These are phyloP conservation scores for Termitomyces sp. DNA, from an alignment of 768 basidiomycete species.

Conservation along the genomic window DNA sequence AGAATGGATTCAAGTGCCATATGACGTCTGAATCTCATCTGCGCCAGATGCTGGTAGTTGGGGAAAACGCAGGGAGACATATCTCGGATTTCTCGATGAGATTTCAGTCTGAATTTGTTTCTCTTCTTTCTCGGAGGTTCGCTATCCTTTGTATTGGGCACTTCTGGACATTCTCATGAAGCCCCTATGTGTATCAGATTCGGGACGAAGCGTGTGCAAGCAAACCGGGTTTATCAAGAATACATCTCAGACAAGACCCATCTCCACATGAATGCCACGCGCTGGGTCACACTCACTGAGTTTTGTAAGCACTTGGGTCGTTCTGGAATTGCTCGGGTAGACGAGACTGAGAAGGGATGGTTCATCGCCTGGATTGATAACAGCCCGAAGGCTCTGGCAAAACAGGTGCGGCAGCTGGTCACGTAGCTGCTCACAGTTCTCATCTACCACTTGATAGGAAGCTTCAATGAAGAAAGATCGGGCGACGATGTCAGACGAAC, in stretches of 20 bases:
- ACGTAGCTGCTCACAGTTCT: neutral
- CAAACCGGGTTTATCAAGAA: slow-evolving; percentile 96
- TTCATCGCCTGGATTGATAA: slow-evolving; percentile 97
- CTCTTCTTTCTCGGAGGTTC: slow-evolving; percentile 77
- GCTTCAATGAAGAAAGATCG: slow-evolving; percentile 90
- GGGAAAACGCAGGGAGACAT: slow-evolving; percentile 88
- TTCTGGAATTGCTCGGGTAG: slow-evolving; percentile 81
- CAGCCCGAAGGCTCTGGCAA: slow-evolving; percentile 89
- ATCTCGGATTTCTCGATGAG: slow-evolving; percentile 84
- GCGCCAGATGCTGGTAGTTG: slow-evolving; percentile 90
- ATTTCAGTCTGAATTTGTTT: slow-evolving; percentile 92
- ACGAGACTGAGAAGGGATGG: slow-evolving; percentile 99
- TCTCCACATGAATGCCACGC: slow-evolving; percentile 97
- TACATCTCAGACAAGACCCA: slow-evolving; percentile 93
- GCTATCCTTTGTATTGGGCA: slow-evolving; percentile 14
- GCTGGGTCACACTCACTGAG: slow-evolving; percentile 97
- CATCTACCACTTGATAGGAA: slow-evolving; percentile 40
- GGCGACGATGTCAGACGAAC: slow-evolving; percentile 87
- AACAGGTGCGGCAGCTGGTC: slow-evolving; percentile 50
- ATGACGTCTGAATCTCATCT: slow-evolving; percentile 84
- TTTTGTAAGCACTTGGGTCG: slow-evolving; percentile 89
- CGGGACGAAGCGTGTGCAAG: slow-evolving; percentile 90
- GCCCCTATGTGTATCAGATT: slow-evolving; percentile 44
- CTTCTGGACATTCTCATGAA: neutral
- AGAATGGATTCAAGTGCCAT: slow-evolving; percentile 99